Evolutionary conservation across 164 flowering plant species (phyloP).

Genomic region (Magnolia officinalis): DNA sequence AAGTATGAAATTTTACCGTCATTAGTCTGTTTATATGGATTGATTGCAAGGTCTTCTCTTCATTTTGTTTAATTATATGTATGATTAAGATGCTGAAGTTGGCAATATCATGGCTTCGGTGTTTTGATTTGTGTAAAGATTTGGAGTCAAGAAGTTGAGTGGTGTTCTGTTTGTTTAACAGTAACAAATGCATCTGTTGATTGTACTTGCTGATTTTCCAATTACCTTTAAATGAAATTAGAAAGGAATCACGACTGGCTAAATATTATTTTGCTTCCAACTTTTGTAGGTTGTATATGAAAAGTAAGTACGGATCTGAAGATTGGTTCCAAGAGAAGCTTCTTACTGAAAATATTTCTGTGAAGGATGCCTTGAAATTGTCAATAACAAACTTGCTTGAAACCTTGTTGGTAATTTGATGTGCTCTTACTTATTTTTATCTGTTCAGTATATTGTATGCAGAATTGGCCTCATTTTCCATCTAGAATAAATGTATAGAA

Average conservation of each 20-base stretch:
- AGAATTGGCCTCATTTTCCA: background rate
- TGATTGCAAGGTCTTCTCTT: background rate
- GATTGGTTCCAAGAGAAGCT: slow-evolving; percentile 50
- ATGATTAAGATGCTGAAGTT: background rate
- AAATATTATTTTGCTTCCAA: background rate
- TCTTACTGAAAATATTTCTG: slow-evolving; percentile 30
- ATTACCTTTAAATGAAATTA: background rate
- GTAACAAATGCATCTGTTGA: background rate
- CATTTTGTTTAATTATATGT: background rate
- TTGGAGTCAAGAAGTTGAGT: background rate
- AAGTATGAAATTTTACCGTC: background rate
- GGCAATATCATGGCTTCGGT: background rate
- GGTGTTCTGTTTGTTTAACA: background rate
- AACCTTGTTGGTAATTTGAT: slow-evolving; percentile 47
- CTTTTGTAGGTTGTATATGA: slow-evolving; percentile 53
- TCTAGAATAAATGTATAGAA: background rate
- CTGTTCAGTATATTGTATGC: background rate
- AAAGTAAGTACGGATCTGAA: slow-evolving; percentile 61
- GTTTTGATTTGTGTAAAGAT: background rate
- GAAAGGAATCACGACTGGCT: background rate
- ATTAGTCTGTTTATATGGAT: too few species aligned
- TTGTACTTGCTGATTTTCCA: background rate
- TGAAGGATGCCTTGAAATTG: slow-evolving; percentile 67
- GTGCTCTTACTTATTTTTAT: background rate
- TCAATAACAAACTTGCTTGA: slow-evolving; percentile 49